Conservation (phyloP, 2,329 filamentous ascomycete species). For the Helicocarpus griseus region DNA sequence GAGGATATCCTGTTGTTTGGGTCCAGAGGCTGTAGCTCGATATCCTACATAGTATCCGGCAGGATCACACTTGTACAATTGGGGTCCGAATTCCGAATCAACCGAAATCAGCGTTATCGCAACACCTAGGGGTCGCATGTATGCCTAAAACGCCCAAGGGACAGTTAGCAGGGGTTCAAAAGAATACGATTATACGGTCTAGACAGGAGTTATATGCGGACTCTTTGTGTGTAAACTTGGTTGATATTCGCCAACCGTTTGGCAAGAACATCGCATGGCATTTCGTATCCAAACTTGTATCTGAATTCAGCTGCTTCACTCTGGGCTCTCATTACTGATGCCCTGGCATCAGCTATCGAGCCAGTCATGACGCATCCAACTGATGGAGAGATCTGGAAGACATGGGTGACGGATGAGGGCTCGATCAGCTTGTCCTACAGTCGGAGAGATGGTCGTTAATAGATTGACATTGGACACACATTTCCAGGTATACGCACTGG, state of each 20-base stretch:
- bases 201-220: conserved; percentile 36
- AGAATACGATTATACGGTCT: conserved; percentile 1
- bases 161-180: conserved; percentile 5
- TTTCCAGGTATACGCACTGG: conserved; percentile 55
- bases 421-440: conserved; percentile 95
- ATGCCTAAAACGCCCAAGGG: conserved; percentile 52
- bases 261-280: conserved; percentile 93
- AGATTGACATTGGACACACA: not conserved
- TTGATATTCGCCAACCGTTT: conserved; percentile 98
- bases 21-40: conserved; percentile 93
- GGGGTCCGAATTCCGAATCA: conserved; percentile 83
- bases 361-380: conserved; percentile 98
- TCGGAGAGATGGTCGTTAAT: not conserved
- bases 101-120: conserved; percentile 91
- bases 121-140: conserved; percentile 96
- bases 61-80: conserved; percentile 97
- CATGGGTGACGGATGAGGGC: conserved; percentile 89
- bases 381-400: conserved; percentile 92
- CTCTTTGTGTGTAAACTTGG: conserved; percentile 96
- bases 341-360: conserved; percentile 92
- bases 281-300: conserved; percentile 99
- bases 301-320: conserved; percentile 94
- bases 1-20: conserved; percentile 96
- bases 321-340: conserved; percentile 84
- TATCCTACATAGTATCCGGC: conserved; percentile 97